Conservation (phyloP, 2,329 filamentous ascomycete genomes). For the Pseudogymnoascus destructans region DNA sequence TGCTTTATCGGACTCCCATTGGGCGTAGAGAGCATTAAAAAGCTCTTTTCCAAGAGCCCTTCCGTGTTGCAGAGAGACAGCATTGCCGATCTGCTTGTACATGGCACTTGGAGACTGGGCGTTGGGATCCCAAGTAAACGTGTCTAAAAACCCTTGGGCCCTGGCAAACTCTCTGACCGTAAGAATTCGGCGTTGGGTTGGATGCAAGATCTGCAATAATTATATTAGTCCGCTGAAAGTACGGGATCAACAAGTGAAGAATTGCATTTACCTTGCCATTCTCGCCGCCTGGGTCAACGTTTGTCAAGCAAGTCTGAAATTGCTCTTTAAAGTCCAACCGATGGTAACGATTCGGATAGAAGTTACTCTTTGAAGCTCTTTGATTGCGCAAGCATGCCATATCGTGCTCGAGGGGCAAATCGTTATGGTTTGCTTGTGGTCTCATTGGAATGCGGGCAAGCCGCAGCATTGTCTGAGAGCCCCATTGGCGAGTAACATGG, state of each 20-base stretch:
- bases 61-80: conserved; percentile 13
- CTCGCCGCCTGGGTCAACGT: conserved; percentile 10
- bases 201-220: conserved; percentile 13
- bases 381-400: background rate
- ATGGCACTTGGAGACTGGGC: background rate
- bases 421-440: background rate
- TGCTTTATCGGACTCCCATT: background rate
- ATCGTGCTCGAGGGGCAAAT: background rate
- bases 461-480: background rate
- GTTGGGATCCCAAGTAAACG: conserved; percentile 12
- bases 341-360: background rate
- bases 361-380: background rate
- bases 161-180: conserved; percentile 15
- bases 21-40: conserved; percentile 1
- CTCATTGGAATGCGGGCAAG: background rate
- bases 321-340: background rate
- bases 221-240: background rate
- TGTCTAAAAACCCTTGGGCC: conserved; percentile 15
- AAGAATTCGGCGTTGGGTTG: conserved; percentile 11
- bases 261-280: conserved; percentile 13
- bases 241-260: background rate
- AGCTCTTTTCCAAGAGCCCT: conserved; percentile 10
- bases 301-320: background rate
- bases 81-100: conserved; percentile 14
- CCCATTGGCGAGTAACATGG: background rate